phyloP scores from a whole-genome alignment of 805 yeast species.

The Candida suzukii region DNA sequence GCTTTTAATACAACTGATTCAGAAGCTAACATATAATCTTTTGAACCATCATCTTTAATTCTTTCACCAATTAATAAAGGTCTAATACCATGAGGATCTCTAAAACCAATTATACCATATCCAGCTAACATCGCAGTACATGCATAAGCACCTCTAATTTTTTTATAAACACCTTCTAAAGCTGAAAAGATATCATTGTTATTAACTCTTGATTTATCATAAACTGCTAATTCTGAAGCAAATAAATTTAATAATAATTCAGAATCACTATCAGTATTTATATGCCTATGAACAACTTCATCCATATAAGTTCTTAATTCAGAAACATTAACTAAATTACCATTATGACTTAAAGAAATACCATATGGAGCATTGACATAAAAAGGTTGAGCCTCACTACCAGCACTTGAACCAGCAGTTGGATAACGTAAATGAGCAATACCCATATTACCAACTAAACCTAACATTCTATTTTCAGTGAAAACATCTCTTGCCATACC shows the following conservation, averaged over 20 bases:
- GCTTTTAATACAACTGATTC: constrained; percentile 94
- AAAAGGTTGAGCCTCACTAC: constrained; percentile 97
- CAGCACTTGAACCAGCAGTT: constrained; percentile 94
- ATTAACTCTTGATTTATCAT: constrained; percentile 89
- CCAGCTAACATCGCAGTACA: constrained; percentile 95
- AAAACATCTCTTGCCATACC: constrained; percentile 99
- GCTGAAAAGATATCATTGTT: constrained; percentile 86
- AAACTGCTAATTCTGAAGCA: constrained; percentile 85
- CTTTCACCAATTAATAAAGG: constrained; percentile 88
- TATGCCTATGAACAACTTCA: constrained; percentile 92
- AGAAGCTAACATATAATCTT: constrained; percentile 90
- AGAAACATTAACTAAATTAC: constrained; percentile 84
- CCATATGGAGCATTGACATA: constrained; percentile 98
- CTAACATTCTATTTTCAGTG: constrained; percentile 70
- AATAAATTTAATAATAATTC: constrained; percentile 85
- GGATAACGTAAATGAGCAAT: constrained; percentile 93
- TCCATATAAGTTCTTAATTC: constrained; percentile 77
- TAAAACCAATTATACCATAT: constrained; percentile 88
- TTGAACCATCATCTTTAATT: constrained; percentile 53
- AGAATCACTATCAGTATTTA: constrained; percentile 94
- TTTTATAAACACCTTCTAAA: constrained; percentile 68
- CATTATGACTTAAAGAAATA: constrained; percentile 84
- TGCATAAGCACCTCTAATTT: constrained; percentile 95
- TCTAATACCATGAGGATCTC: constrained; percentile 96
- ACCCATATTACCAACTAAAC: constrained; percentile 90